Percentiles rank a stretch among this genome's conserved stretches.
phyloP scores from a whole-genome alignment of 192 early-diverging fungal genomes.

The Nowakowskiella sp. region DNA sequence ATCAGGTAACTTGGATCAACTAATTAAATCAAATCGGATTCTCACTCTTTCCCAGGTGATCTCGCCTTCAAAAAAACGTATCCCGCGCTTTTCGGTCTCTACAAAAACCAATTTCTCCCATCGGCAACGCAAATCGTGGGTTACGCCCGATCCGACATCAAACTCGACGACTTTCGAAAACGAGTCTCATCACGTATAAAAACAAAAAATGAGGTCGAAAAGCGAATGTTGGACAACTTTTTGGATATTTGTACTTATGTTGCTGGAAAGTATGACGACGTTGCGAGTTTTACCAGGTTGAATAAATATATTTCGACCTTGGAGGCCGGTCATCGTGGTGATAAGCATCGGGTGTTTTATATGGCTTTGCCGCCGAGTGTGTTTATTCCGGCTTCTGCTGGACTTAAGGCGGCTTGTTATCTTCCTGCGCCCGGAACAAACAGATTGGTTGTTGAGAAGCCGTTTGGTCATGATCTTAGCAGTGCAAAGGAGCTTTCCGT shows the following conservation, averaged over 20 bases:
- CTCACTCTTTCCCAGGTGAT: too few relatives aligned
- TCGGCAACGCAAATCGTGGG: conserved; percentile 71
- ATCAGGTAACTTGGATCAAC: too few relatives aligned
- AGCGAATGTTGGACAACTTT: conserved; percentile 51
- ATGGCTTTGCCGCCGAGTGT: conserved; percentile 94
- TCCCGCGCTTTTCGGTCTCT: conserved; percentile 91
- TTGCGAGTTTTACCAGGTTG: conserved; percentile 58
- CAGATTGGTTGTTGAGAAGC: conserved; percentile 94
- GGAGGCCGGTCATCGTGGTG: conserved; percentile 33
- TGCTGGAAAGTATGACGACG: conserved; percentile 76
- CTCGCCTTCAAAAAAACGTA: conserved; percentile 98
- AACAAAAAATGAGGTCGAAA: conserved; percentile 48
- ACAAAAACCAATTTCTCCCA: conserved; percentile 74
- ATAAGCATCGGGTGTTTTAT: conserved; percentile 80
- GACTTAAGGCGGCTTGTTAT: conserved; percentile 66
- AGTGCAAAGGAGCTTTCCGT: conserved; percentile 64
- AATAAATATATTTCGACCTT: conserved; percentile 51
- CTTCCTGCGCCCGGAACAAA: conserved; percentile 50
- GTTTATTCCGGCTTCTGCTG: conserved; percentile 75
- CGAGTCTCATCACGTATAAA: conserved; percentile 68
- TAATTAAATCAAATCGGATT: too few relatives aligned
- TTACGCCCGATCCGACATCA: conserved; percentile 83
- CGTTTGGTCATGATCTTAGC: conserved; percentile 89
- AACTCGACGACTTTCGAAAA: conserved; percentile 61
- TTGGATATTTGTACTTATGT: conserved; percentile 66